These are phyloP conservation scores for Cercospora beticola DNA, from an alignment of 2,329 filamentous ascomycete genomes.

Conservation along the genomic window DNA sequence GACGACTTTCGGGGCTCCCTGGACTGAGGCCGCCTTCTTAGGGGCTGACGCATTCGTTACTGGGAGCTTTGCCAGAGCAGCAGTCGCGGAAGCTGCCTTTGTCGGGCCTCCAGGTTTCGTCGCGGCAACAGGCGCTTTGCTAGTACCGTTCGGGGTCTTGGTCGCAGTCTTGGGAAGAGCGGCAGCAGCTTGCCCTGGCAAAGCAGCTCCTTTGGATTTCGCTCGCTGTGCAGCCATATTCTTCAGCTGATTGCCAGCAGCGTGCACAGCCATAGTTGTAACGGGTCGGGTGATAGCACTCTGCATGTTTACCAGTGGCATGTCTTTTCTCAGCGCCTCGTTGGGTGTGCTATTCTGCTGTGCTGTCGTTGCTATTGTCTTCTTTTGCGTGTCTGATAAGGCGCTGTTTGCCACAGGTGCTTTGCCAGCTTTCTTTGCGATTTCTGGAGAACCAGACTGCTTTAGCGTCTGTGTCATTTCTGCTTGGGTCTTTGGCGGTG, in stretches of 20 bases:
- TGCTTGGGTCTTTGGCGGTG: constrained; percentile 33
- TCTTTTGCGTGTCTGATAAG: constrained; percentile 27
- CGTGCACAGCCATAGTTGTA: constrained; percentile 38
- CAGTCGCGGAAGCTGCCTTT: constrained; percentile 12
- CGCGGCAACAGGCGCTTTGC: background rate
- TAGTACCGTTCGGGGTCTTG: background rate
- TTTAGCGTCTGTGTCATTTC: constrained; percentile 32
- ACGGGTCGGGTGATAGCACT: constrained; percentile 39
- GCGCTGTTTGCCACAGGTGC: constrained; percentile 28
- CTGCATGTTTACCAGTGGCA: constrained; percentile 38
- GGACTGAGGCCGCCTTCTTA: constrained; percentile 15
- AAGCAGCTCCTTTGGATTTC: constrained; percentile 28
- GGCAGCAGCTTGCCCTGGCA: constrained; percentile 28
- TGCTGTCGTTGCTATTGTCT: constrained; percentile 26
- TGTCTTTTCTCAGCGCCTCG: constrained; percentile 29
- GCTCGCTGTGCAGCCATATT: constrained; percentile 33
- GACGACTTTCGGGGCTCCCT: constrained; percentile 18
- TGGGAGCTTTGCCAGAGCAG: background rate
- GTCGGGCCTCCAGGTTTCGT: constrained; percentile 13
- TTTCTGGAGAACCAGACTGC: constrained; percentile 27
- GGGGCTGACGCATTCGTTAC: constrained; percentile 6
- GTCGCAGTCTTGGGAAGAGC: background rate
- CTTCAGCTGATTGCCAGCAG: constrained; percentile 29
- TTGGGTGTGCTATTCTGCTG: constrained; percentile 22
- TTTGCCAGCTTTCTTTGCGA: constrained; percentile 30